These are phyloP conservation scores for Hypoxylon sp. DNA, from an alignment of 2,329 filamentous ascomycete species.

Conservation along the genomic window DNA sequence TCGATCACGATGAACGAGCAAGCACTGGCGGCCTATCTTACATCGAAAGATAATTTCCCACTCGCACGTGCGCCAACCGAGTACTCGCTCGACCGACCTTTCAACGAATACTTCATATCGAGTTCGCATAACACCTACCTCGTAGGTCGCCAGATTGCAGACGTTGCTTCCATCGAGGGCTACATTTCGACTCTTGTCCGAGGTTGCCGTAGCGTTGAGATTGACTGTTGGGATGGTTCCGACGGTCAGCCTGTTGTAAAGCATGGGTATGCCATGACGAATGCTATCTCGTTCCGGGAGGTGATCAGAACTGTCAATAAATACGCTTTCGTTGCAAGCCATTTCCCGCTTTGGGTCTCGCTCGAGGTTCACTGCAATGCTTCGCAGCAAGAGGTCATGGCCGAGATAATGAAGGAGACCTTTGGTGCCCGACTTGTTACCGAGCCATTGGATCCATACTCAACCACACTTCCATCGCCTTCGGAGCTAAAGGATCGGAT, in stretches of 20 bases:
- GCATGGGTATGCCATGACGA: constrained; percentile 91
- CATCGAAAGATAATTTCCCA: constrained; percentile 79
- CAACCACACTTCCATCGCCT: constrained; percentile 81
- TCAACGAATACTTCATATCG: constrained; percentile 98
- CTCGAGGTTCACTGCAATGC: constrained; percentile 94
- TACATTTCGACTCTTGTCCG: constrained; percentile 91
- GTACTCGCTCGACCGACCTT: constrained; percentile 79
- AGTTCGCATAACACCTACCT: constrained; percentile 99
- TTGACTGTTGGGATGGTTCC: constrained; percentile 96
- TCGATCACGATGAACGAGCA: constrained; percentile 78
- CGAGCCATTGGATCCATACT: constrained; percentile 77
- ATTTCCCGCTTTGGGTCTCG: constrained; percentile 92
- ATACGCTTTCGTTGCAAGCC: constrained; percentile 90
- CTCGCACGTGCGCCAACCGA: constrained; percentile 71
- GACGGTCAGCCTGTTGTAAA: constrained; percentile 91
- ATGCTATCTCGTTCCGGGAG: constrained; percentile 88
- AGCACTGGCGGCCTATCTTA: constrained; percentile 82
- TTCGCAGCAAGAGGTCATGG: constrained; percentile 88
- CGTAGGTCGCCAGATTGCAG: constrained; percentile 88
- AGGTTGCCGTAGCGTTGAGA: constrained; percentile 94
- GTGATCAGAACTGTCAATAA: constrained; percentile 94
- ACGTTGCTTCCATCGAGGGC: constrained; percentile 91
- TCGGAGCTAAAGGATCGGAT: constrained; percentile 87
- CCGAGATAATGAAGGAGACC: constrained; percentile 85
- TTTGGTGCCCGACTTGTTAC: constrained; percentile 86